Base-by-base conservation (phyloP, 208 protist genomes). In the Leishmania mexicana region DNA sequence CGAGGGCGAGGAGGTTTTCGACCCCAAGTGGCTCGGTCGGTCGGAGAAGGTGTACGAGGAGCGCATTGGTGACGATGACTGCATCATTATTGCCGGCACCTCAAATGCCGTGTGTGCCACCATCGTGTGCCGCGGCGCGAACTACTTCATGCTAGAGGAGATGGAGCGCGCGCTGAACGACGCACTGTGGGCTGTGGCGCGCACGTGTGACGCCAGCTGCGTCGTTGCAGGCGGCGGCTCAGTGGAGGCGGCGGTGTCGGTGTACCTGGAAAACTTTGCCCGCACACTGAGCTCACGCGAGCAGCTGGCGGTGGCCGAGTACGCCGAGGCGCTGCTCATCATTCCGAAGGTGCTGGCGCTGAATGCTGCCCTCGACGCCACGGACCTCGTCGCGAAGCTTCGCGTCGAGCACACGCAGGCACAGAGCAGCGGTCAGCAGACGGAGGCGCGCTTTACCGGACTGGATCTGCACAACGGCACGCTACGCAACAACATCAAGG, bases 141-240 rank as follows among this genome's bases (percentile, higher is more conserved):
- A 99, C 89, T 94, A 94, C 79, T 96, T 99, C 71, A 95, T 99
- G 87, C 92, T 99, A 24, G 98, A 99, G 88, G 98, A 99, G 94
- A 99, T 99, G 98, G 97, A 99, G 88, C 96, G 98, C 42, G 95
- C 98, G 3, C 83, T 99, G 49, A 99, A 99, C 85, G 99, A 99
- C 89, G 97, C 99, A 13, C 86, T 99, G 7, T 99, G 99, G 95
- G 99, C 99, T 35, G 98, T 99, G 19, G 99, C 99, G 70, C 90
- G 99, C 78, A 98, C 99, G 5, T 94, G 99, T 19, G 99, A 99
- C 85, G 99, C 97, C 51, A 98, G 98, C 80, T 81, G 81, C 15
- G 96, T 99, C 19, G 99, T 99, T 4, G 95, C 99, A 62, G 99
- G 99, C 76, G 99, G 99, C 81, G 99, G 99, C 71, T 91, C 97